Percentiles rank a stretch among this genome's conserved stretches.
Conservation (phyloP, 768 basidiomycete species). For the Naganishia antarctica region DNA sequence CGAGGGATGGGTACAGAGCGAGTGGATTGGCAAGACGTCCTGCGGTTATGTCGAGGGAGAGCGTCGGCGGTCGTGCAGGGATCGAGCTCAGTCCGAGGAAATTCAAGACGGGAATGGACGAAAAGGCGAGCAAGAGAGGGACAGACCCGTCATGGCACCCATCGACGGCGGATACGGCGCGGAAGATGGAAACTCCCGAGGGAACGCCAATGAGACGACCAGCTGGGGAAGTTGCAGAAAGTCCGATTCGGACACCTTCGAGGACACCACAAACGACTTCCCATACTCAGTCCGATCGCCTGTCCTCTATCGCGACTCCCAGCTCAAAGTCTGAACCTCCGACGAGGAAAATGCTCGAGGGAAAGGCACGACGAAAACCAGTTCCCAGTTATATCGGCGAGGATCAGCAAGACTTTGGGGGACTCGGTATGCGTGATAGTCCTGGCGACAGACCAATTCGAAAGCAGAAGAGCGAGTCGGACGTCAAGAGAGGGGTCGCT, state of each 20-base stretch:
- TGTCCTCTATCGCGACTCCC: neutral
- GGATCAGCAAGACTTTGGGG: neutral
- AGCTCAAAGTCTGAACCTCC: neutral
- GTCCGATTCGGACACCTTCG: neutral
- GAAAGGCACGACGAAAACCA: constrained; percentile 2
- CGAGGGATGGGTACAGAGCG: neutral
- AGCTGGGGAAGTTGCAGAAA: neutral
- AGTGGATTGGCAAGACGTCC: neutral
- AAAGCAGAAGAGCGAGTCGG: constrained; percentile 8
- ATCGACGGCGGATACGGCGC: neutral
- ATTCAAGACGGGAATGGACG: neutral
- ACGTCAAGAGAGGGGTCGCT: neutral
- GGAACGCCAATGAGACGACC: neutral
- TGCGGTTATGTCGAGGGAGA: neutral
- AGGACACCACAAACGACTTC: neutral
- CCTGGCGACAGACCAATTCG: neutral
- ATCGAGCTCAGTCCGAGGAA: neutral
- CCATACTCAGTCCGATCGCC: neutral
- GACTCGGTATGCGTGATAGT: too few relatives aligned
- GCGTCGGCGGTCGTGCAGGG: neutral
- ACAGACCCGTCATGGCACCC: neutral
- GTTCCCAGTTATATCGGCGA: neutral
- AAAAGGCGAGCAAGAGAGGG: neutral
- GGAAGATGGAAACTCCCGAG: neutral
- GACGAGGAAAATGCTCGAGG: neutral